Percentiles rank a stretch among this genome's conserved stretches.
These are phyloP conservation scores for Venturia asperata DNA, from an alignment of 2,329 filamentous ascomycete species.

Conservation along the genomic window DNA sequence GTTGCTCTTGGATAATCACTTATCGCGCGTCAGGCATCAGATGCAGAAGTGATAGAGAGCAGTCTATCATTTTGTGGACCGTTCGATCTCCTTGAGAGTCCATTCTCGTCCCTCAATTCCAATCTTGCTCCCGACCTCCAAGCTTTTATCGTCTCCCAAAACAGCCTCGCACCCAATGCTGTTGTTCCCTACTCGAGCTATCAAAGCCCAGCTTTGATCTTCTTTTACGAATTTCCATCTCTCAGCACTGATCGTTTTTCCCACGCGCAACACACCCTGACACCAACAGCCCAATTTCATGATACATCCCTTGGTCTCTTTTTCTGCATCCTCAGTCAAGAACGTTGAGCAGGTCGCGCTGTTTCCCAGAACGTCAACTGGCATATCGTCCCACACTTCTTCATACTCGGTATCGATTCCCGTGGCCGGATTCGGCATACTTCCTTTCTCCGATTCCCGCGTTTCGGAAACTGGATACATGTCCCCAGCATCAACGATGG, in stretches of 20 bases:
- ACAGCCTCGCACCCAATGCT: constrained; percentile 4
- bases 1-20: too few relatives aligned
- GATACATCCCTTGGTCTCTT: constrained; percentile 10
- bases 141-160: neutral
- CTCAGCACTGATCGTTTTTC: constrained; percentile 13
- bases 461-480: constrained; percentile 4
- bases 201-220: neutral
- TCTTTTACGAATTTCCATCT: constrained; percentile 11
- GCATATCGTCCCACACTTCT: constrained; percentile 24
- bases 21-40: neutral
- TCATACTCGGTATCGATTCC: constrained; percentile 26
- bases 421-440: constrained; percentile 14
- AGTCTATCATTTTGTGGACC: neutral
- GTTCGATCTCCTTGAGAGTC: neutral
- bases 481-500: constrained; percentile 2
- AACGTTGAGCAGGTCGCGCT: constrained; percentile 5
- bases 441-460: constrained; percentile 13
- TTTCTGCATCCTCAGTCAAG: neutral
- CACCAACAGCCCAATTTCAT: constrained; percentile 12
- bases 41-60: neutral
- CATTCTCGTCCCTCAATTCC: neutral
- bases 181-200: neutral
- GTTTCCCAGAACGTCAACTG: constrained; percentile 1
- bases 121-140: neutral
- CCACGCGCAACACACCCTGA: constrained; percentile 9